Evolutionary conservation across 352 stramenopile genomes (phyloP).

Genomic region (Aphanomyces cochlioides): DNA sequence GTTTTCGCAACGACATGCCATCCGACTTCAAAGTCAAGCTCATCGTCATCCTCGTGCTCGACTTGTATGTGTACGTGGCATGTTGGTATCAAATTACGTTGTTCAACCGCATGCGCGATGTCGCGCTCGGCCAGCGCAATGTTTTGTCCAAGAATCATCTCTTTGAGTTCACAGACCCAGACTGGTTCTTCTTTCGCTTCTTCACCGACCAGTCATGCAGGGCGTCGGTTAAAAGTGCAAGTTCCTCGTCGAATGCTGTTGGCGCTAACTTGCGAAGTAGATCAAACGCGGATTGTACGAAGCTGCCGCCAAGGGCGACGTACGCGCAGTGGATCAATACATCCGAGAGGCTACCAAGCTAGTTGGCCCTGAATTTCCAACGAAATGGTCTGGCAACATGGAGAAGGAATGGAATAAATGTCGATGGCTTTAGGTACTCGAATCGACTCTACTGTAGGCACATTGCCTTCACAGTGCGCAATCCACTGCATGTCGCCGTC

Average conservation of each 20-base stretch:
- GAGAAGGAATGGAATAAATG: background rate
- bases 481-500: conserved; percentile 71
- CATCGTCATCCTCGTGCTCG: conserved; percentile 49
- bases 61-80: conserved; percentile 52
- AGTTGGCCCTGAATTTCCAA: conserved; percentile 57
- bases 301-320: conserved; percentile 57
- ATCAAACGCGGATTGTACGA: conserved; percentile 60
- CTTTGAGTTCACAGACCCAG: conserved; percentile 21
- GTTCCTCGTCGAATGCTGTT: background rate
- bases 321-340: conserved; percentile 46
- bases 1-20: background rate
- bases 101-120: conserved; percentile 74
- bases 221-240: background rate
- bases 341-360: conserved; percentile 51
- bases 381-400: conserved; percentile 49
- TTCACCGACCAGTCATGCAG: no score
- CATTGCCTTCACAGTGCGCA: conserved; percentile 50
- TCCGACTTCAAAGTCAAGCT: conserved; percentile 32
- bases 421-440: conserved; percentile 14
- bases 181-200: conserved; percentile 13
- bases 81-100: conserved; percentile 76
- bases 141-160: conserved; percentile 6
- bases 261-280: background rate
- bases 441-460: conserved; percentile 29
- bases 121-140: conserved; percentile 62